Conservation (phyloP, 192 early-diverging fungal genomes). For the Coemansia asiatica region DNA sequence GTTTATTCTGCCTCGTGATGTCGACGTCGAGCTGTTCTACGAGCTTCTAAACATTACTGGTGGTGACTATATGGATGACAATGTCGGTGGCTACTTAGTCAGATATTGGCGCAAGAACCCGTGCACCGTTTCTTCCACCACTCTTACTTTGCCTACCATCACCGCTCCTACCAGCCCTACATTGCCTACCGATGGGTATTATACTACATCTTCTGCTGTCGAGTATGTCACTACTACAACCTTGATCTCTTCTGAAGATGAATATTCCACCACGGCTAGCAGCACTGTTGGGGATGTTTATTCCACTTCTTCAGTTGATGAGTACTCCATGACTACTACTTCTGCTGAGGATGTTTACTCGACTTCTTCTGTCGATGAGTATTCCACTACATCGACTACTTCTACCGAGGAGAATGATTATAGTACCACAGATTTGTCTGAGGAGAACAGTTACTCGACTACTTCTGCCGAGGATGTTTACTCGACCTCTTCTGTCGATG, state of each 20-base stretch:
- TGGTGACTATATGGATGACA: neutral
- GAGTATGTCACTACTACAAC: neutral
- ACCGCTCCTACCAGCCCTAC: conserved; percentile 1
- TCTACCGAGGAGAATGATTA: neutral
- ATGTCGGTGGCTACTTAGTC: neutral
- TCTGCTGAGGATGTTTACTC: neutral
- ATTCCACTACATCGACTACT: neutral
- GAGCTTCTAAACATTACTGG: conserved; percentile 1
- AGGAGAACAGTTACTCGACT: neutral
- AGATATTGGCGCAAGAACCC: conserved; percentile 4
- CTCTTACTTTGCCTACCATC: neutral
- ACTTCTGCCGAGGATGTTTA: neutral
- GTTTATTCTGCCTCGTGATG: neutral
- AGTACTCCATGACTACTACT: neutral
- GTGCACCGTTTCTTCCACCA: neutral
- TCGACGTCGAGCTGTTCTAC: neutral
- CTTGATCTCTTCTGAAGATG: neutral
- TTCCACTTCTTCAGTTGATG: neutral
- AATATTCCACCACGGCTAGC: neutral
- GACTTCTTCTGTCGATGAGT: neutral
- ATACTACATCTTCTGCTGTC: neutral
- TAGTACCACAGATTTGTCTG: neutral
- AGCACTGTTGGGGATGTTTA: neutral
- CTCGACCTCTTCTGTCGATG: neutral
- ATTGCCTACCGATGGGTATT: neutral